Percentiles rank a stretch among this genome's conserved stretches.
These are phyloP conservation scores for Myxozyma nipponensis DNA, from an alignment of 805 yeast genomes.

Conservation along the genomic window DNA sequence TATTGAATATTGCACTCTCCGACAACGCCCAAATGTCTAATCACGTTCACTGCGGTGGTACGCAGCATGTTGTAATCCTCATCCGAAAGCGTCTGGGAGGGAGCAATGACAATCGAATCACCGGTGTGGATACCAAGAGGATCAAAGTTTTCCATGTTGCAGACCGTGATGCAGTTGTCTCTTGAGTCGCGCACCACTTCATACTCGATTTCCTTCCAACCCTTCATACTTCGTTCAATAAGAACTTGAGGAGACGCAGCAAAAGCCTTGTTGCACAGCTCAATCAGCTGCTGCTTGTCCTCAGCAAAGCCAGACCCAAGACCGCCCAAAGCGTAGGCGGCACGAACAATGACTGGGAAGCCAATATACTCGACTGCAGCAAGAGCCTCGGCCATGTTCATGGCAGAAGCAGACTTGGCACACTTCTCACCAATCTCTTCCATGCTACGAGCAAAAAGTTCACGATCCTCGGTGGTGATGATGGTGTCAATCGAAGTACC, in stretches of 20 bases:
- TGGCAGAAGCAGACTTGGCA: slow-evolving; percentile 88
- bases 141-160: slow-evolving; percentile 99
- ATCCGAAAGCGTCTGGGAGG: slow-evolving; percentile 94
- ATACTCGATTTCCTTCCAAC: slow-evolving; percentile 98
- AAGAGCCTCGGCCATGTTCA: slow-evolving; percentile 73
- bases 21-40: slow-evolving; percentile 95
- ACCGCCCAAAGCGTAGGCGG: slow-evolving; percentile 97
- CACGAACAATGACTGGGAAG: slow-evolving; percentile 94
- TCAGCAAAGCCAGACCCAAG: slow-evolving; percentile 97
- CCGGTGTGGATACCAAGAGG: slow-evolving; percentile 99
- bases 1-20: slow-evolving; percentile 99
- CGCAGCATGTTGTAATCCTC: slow-evolving; percentile 97
- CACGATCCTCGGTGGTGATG: slow-evolving; percentile 97
- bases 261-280: slow-evolving; percentile 83
- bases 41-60: slow-evolving; percentile 95
- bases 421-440: slow-evolving; percentile 93
- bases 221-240: slow-evolving; percentile 95
- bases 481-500: slow-evolving; percentile 97
- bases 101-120: slow-evolving; percentile 98
- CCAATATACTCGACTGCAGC: slow-evolving; percentile 82
- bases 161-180: slow-evolving; percentile 97
- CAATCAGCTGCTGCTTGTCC: slow-evolving; percentile 75
- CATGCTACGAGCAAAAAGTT: slow-evolving; percentile 90
- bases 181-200: slow-evolving; percentile 97
- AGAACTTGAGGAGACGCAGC: slow-evolving; percentile 95